Percentiles rank a stretch among this genome's conserved stretches.
Evolutionary conservation across 805 yeast species (phyloP).

Genomic region (Ogataea populi-albae): DNA sequence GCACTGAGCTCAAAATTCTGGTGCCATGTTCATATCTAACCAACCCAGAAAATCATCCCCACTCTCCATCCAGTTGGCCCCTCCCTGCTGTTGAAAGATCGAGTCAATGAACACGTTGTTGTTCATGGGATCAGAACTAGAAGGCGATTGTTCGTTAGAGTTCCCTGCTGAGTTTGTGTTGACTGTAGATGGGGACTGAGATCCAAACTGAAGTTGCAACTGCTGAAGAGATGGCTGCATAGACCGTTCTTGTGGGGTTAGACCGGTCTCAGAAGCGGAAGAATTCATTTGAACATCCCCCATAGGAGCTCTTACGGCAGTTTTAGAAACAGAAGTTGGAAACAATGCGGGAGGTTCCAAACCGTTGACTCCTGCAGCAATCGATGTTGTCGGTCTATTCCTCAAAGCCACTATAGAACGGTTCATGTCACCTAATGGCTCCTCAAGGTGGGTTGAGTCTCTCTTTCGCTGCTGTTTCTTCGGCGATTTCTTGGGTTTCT

Average conservation of each 20-base stretch:
- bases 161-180: constrained; percentile 14
- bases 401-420: no score
- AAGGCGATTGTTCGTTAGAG: constrained; percentile 22
- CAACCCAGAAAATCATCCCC: constrained; percentile 89
- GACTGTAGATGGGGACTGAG: constrained; percentile 19
- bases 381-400: constrained; percentile 19
- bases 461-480: constrained; percentile 1
- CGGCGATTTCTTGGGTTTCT: constrained; percentile 7
- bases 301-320: no score
- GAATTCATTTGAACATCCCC: no score
- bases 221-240: constrained; percentile 8
- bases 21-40: constrained; percentile 81
- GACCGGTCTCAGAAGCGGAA: constrained; percentile 1
- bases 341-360: constrained; percentile 28
- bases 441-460: no score
- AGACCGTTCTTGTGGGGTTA: constrained; percentile 7
- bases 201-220: constrained; percentile 5
- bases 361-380: constrained; percentile 25
- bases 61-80: constrained; percentile 82
- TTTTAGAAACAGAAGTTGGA: constrained; percentile 14
- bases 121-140: constrained; percentile 24
- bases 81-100: constrained; percentile 78
- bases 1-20: constrained; percentile 42
- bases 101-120: constrained; percentile 39
- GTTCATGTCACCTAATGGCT: no score